Percentiles rank a stretch among this genome's conserved stretches.
Evolutionary conservation across 1,284 basidiomycete species (phyloP).

Genomic region (Boletus austroedulis): DNA sequence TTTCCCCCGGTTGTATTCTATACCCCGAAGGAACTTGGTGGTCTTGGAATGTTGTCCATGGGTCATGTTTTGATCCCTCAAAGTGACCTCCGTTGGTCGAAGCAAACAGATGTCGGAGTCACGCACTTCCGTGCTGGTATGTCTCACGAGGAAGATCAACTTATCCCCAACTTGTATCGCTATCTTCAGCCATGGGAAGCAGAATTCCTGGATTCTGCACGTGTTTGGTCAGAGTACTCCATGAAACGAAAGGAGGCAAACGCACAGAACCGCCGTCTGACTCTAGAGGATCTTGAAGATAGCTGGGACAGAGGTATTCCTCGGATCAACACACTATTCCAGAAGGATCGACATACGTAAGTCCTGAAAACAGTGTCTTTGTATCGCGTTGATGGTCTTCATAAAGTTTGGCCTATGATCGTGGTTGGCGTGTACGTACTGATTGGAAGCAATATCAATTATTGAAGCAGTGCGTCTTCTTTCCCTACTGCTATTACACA

Average conservation of each 20-base stretch:
- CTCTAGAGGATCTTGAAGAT: constrained; percentile 96
- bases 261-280: constrained; percentile 93
- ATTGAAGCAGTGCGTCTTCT: constrained; percentile 69
- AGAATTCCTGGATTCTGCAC: constrained; percentile 96
- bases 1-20: constrained; percentile 98
- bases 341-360: constrained; percentile 95
- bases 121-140: constrained; percentile 98
- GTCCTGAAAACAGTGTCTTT: constrained; percentile 42
- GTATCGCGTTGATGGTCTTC: constrained; percentile 45
- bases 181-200: constrained; percentile 99
- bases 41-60: constrained; percentile 99
- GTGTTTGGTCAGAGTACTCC: constrained; percentile 99
- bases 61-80: constrained; percentile 98
- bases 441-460: constrained; percentile 99
- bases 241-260: constrained; percentile 99
- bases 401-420: constrained; percentile 89
- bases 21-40: constrained; percentile 94
- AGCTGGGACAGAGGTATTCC: constrained; percentile 99
- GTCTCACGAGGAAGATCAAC: constrained; percentile 91
- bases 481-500: not conserved
- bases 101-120: constrained; percentile 95
- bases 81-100: constrained; percentile 95
- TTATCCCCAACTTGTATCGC: constrained; percentile 96
- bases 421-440: constrained; percentile 93
- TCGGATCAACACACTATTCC: constrained; percentile 95